These are phyloP conservation scores for Selenicereus undatus DNA, from an alignment of 148 eudicot species.

Conservation along the genomic window DNA sequence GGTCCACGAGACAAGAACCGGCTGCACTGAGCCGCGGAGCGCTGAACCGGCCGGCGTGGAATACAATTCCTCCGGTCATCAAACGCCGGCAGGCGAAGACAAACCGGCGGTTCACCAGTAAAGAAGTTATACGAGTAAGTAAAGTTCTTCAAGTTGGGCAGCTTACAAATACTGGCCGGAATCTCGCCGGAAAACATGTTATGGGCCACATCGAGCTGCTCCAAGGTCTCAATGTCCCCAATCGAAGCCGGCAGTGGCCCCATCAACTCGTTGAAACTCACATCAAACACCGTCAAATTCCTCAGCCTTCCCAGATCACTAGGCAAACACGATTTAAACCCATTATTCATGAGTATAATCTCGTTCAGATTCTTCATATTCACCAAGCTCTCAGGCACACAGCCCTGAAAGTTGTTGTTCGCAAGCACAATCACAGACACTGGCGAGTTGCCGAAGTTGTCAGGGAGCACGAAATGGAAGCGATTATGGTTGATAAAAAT, in stretches of 20 bases:
- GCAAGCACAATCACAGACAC: conserved; percentile 86
- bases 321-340: conserved; percentile 68
- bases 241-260: conserved; percentile 69
- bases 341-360: conserved; percentile 67
- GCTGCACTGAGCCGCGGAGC: conserved; percentile 51
- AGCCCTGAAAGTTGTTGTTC: conserved; percentile 69
- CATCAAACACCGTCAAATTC: conserved; percentile 82
- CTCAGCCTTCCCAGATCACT: conserved; percentile 53
- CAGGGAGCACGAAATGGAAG: conserved; percentile 63
- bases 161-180: conserved; percentile 66
- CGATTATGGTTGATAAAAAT: conserved; percentile 79
- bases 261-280: conserved; percentile 58
- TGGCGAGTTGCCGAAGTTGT: conserved; percentile 91
- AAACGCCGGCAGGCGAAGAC: conserved; percentile 47
- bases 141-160: conserved; percentile 72
- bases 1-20: conserved; percentile 27
- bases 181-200: conserved; percentile 60
- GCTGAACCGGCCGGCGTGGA: conserved; percentile 49
- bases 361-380: conserved; percentile 78
- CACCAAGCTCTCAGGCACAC: conserved; percentile 79
- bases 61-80: conserved; percentile 70
- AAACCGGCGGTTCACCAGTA: conserved; percentile 64
- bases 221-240: conserved; percentile 56
- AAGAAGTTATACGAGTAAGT: conserved; percentile 81
- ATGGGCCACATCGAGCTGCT: conserved; percentile 82